Evolutionary conservation across 768 basidiomycete genomes (phyloP), one percentile per base, ranked within the genome.

Genomic region (Suillus weaverae): DNA sequence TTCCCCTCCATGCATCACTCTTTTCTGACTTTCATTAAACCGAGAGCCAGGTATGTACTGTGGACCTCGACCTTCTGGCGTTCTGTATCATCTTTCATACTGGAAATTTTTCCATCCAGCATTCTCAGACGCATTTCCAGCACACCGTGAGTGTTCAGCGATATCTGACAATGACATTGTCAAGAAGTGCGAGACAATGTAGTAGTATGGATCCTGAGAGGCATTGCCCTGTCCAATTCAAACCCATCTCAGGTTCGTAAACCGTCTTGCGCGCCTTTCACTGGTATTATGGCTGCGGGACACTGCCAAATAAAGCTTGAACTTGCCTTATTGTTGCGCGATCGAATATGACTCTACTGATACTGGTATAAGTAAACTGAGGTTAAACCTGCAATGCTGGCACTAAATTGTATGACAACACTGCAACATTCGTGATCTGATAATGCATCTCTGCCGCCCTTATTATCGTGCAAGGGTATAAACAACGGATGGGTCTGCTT

Each of bases 401-500:
- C 33, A 51, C 62, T 56, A 56, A 54, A 38, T 7, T 32, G 36
- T 63, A 35, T 32, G n/a, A 36, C 54, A 63, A 63, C 43, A 62
- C 43, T 43, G 26, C 54, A 63, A 63, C 43, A 62, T 54, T 43
- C 36, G 32, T 32, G 30, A 62, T 44, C 20, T 44, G 33, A 26
- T 22, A 18, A 38, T 61, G 61, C 44, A 62, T 43, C 30, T 43
- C 38, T 26, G 4, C 33, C 20, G 35, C 41, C 36, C 43, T 8
- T 39, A 43, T 26, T 2, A 26, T 26, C 26, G 38, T 20, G 32
- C 33, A 26, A 22, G 53, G 61, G 46, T 48, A 46, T 62, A 44
- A 33, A 33, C n/a, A 60, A 22, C 18, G 26, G 26, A 51, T 36
- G 39, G 64, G 51, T 67, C 67, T 62, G 20, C 39, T 36, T 39